Percentiles rank a stretch among this genome's conserved stretches.
Conservation (phyloP, 352 stramenopile genomes). For the Elongisporangium anandrum region DNA sequence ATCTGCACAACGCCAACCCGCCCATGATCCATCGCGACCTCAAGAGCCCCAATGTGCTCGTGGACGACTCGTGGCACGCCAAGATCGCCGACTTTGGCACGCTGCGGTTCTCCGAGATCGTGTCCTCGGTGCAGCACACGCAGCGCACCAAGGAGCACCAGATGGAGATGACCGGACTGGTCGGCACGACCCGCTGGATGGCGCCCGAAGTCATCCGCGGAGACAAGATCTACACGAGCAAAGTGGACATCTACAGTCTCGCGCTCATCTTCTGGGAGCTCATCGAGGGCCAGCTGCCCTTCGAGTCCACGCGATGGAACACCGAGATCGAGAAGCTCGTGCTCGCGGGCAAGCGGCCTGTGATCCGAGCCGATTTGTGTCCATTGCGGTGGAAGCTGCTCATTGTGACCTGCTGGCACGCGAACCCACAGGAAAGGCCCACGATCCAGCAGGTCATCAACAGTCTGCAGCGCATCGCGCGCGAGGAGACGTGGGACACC, state of each 20-base stretch:
- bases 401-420: constrained; percentile 81
- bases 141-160: constrained; percentile 21
- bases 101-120: constrained; percentile 82
- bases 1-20: constrained; percentile 86
- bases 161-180: constrained; percentile 82
- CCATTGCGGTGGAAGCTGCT: constrained; percentile 75
- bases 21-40: constrained; percentile 91
- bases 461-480: constrained; percentile 73
- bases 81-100: constrained; percentile 91
- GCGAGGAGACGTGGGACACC: constrained; percentile 71
- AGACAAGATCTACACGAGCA: constrained; percentile 83
- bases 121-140: constrained; percentile 54
- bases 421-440: constrained; percentile 71
- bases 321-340: constrained; percentile 84
- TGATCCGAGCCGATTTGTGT: constrained; percentile 63
- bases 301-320: constrained; percentile 81
- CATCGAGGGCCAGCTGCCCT: constrained; percentile 78
- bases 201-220: constrained; percentile 86
- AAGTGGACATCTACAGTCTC: constrained; percentile 89
- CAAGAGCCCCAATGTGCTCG: constrained; percentile 88
- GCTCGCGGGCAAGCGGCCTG: constrained; percentile 58
- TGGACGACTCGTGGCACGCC: constrained; percentile 86
- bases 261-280: constrained; percentile 87
- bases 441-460: constrained; percentile 86
- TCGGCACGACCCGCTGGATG: constrained; percentile 89